Evolutionary conservation across 306 rosid species (phyloP), one percentile per base, ranked within the genome.

Genomic region (Quercus wislizeni): DNA sequence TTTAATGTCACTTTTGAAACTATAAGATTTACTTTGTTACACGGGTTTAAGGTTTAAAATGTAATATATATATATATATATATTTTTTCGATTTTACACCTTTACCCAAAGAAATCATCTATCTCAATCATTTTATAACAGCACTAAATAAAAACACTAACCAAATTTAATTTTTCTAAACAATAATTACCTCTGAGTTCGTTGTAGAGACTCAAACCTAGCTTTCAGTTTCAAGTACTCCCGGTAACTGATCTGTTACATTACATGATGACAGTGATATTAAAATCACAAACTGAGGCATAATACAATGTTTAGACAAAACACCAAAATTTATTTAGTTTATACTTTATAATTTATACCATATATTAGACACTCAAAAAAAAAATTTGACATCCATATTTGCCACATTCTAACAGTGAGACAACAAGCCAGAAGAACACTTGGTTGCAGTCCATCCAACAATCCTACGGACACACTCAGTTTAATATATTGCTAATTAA

Each of bases 221-320:
- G 80, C 78, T 84, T 93, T 95, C 89, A 95, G 88, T 78, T 91
- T 95, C 90, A 95, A 56, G 89, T 95, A 95, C 82, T 95, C 99
- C 68, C 93, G 88, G 81, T 91, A 95, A 85, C 93, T 95, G 81
- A 75, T 91, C 98, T 95, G 98, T 79, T 81, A 77, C 51, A 79
- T 61, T 33, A 30, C 41, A 64, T 38, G 38, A 63, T 71, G 56
- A 71, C 21, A 21, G 64, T 80, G 74, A 83, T 23, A 63, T 63
- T 35, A 71, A 62, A 19, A 18, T 62, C 76, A 76, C 27, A 69
- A 35, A 19, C 19, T 38, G 73, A 68, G 51, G 74, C 59, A 54
- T 54, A 2, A 35, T 71, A 7, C 1, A 3, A 3, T 5, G 28
- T 10, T 27, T 62, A 51, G 27, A 71, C 79, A 76, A 74, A 76